These are phyloP conservation scores for Hypholoma sublateritium DNA, from an alignment of 768 basidiomycete genomes.

Conservation along the genomic window DNA sequence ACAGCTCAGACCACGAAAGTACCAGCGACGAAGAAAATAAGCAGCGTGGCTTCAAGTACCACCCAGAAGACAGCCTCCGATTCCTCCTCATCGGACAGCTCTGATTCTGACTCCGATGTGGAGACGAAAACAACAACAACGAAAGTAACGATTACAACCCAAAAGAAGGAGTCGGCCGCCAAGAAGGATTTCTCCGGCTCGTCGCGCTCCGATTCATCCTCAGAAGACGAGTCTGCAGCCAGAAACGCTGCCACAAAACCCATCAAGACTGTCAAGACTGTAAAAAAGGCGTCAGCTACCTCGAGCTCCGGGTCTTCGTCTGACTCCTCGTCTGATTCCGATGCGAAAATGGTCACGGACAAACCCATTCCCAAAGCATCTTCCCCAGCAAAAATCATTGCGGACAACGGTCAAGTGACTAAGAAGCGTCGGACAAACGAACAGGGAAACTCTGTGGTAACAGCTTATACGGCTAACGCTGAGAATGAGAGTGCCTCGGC, in stretches of 20 bases:
- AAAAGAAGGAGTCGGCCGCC: not conserved
- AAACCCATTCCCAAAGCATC: not conserved
- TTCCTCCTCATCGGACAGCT: conserved; percentile 27
- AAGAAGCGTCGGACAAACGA: conserved; percentile 66
- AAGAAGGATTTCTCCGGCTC: conserved; percentile 3
- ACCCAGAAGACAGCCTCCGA: conserved; percentile 33
- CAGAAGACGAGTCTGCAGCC: conserved; percentile 1
- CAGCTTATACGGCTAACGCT: conserved; percentile 22
- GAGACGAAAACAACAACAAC: conserved; percentile 6
- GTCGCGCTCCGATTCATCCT: conserved; percentile 24
- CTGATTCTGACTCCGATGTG: conserved; percentile 19
- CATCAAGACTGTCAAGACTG: not conserved
- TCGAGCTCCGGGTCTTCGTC: conserved; percentile 17
- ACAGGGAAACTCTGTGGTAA: conserved; percentile 48
- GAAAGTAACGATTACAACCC: not conserved
- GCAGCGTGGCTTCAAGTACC: conserved; percentile 27
- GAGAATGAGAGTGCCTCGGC: conserved; percentile 14
- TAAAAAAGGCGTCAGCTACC: conserved; percentile 5
- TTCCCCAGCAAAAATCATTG: conserved; percentile 8
- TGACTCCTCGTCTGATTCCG: conserved; percentile 23
- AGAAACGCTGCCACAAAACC: conserved; percentile 5
- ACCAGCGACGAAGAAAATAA: conserved; percentile 12
- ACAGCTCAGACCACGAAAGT: conserved; percentile 16
- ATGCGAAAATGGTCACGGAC: conserved; percentile 12
- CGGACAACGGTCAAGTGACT: conserved; percentile 29